These are phyloP conservation scores for Celoporthe dispersa DNA, from an alignment of 2,329 filamentous ascomycete genomes.

Conservation along the genomic window DNA sequence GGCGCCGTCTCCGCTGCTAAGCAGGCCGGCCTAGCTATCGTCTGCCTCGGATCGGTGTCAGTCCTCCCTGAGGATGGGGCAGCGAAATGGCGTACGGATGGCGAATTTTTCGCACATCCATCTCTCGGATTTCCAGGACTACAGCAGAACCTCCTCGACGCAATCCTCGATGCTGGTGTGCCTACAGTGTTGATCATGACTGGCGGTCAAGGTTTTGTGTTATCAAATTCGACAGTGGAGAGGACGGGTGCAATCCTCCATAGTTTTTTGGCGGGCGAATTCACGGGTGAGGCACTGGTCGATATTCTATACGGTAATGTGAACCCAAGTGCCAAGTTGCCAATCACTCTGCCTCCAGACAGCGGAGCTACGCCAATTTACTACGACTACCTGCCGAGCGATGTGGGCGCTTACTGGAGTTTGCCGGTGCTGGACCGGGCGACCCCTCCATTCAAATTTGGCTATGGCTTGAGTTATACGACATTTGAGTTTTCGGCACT, in stretches of 20 bases:
- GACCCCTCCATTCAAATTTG: constrained; percentile 59
- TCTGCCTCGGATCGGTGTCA: constrained; percentile 38
- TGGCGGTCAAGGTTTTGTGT: constrained; percentile 39
- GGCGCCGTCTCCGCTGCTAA: constrained; percentile 37
- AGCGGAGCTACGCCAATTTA: constrained; percentile 59
- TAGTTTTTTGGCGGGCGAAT: constrained; percentile 66
- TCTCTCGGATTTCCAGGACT: constrained; percentile 39
- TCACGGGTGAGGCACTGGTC: constrained; percentile 65
- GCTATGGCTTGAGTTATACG: constrained; percentile 70
- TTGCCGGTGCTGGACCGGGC: constrained; percentile 40
- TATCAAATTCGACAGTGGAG: constrained; percentile 36
- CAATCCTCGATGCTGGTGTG: constrained; percentile 38
- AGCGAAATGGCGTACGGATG: constrained; percentile 40
- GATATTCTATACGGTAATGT: constrained; percentile 67
- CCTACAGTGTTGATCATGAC: constrained; percentile 39
- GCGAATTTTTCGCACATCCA: constrained; percentile 40
- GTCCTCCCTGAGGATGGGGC: constrained; percentile 34
- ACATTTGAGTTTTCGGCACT: constrained; percentile 57
- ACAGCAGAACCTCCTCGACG: constrained; percentile 42
- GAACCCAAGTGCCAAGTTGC: constrained; percentile 53
- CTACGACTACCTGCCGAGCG: constrained; percentile 67
- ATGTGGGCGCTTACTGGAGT: constrained; percentile 59
- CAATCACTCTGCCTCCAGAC: constrained; percentile 53
- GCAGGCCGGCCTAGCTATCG: constrained; percentile 37
- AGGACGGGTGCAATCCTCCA: constrained; percentile 61